Percentiles rank a stretch among this genome's conserved stretches.
These are phyloP conservation scores for Citrus unshiu DNA, from an alignment of 345 rosid species.

Conservation along the genomic window DNA sequence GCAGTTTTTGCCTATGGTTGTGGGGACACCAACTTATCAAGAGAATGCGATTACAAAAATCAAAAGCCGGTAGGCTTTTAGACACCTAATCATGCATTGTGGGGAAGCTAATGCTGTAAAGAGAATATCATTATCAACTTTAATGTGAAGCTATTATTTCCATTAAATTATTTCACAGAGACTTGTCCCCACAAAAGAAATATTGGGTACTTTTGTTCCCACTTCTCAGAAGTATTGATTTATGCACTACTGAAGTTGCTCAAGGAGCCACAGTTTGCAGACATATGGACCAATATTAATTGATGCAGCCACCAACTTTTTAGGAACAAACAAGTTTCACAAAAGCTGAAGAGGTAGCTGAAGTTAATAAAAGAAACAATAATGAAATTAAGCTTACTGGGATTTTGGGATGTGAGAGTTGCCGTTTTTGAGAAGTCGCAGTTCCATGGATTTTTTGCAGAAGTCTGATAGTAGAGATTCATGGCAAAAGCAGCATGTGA, in stretches of 20 bases:
- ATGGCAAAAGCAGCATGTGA: constrained; percentile 80
- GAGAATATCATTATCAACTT: not conserved
- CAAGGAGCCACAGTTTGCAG: not conserved
- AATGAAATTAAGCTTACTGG: constrained; percentile 23
- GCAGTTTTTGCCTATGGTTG: not conserved
- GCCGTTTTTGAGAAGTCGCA: constrained; percentile 84
- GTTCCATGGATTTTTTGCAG: constrained; percentile 43
- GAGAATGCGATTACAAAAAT: not conserved
- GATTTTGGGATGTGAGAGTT: constrained; percentile 38
- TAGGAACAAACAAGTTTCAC: not conserved
- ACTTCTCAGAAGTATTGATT: not conserved
- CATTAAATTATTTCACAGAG: not conserved
- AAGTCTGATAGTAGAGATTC: constrained; percentile 66
- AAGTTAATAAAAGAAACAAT: not conserved
- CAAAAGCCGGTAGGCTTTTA: not conserved
- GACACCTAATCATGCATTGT: not conserved
- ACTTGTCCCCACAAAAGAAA: not conserved
- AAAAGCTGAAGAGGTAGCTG: not conserved
- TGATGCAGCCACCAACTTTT: not conserved
- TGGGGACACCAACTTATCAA: not conserved
- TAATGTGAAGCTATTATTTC: not conserved
- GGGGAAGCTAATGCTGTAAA: not conserved
- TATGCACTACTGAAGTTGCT: not conserved
- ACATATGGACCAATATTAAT: not conserved
- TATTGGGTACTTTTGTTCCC: not conserved